Percentiles rank a stretch among this genome's conserved stretches.
Evolutionary conservation across 2,329 filamentous ascomycete genomes (phyloP).

Genomic region (Curvularia verruculosa): DNA sequence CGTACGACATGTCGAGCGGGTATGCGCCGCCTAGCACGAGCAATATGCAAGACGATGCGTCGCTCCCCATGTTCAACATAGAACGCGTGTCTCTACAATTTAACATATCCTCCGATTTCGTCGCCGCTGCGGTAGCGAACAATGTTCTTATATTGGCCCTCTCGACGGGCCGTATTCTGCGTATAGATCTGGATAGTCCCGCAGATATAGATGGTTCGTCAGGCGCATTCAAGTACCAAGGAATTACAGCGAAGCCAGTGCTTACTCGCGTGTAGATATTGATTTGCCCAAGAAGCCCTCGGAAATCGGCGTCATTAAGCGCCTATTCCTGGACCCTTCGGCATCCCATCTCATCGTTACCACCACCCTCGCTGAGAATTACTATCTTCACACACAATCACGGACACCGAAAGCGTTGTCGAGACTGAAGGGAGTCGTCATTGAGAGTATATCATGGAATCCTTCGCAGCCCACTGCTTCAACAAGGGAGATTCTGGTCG

Average conservation of each 20-base stretch:
- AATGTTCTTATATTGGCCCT: constrained; percentile 93
- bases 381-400: constrained; percentile 95
- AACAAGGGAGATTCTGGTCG: constrained; percentile 90
- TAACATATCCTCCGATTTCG: constrained; percentile 92
- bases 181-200: constrained; percentile 91
- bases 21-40: constrained; percentile 72
- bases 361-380: constrained; percentile 92
- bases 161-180: constrained; percentile 87
- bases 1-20: constrained; percentile 72
- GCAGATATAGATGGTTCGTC: constrained; percentile 80
- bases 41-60: constrained; percentile 63
- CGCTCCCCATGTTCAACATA: constrained; percentile 91
- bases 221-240: not conserved
- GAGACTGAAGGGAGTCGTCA: constrained; percentile 80
- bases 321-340: constrained; percentile 96
- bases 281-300: constrained; percentile 92
- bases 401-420: constrained; percentile 83
- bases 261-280: constrained; percentile 69
- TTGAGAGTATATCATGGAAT: constrained; percentile 94
- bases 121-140: constrained; percentile 94
- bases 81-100: constrained; percentile 93
- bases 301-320: constrained; percentile 89
- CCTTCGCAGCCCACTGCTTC: constrained; percentile 90
- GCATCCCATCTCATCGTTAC: constrained; percentile 92
- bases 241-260: not conserved